phyloP scores from a whole-genome alignment of 108 stramenopile genomes.

The Craspedostauros australis region DNA sequence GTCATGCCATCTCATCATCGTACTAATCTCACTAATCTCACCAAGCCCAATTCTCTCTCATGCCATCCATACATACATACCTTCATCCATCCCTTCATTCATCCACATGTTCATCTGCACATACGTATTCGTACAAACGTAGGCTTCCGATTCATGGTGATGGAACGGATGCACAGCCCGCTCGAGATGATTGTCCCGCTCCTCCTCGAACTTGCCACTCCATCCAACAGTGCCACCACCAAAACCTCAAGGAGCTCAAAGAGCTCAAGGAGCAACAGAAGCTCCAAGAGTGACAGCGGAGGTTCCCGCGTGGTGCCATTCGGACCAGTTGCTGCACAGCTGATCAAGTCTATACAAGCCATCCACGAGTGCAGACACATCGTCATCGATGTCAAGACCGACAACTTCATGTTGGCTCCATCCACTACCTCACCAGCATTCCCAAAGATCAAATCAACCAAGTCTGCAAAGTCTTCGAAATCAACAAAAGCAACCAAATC shows the following conservation, averaged over 20 bases:
- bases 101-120: too few relatives aligned
- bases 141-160: slow-evolving; percentile 55
- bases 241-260: not conserved
- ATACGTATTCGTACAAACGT: not conserved
- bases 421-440: too few relatives aligned
- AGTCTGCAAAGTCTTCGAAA: too few relatives aligned
- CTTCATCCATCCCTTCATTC: too few relatives aligned
- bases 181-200: slow-evolving; percentile 34
- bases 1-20: too few relatives aligned
- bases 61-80: too few relatives aligned
- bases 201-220: slow-evolving; percentile 14
- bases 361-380: slow-evolving; percentile 21
- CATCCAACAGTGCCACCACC: slow-evolving; percentile 4
- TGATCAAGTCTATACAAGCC: slow-evolving; percentile 21
- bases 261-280: not conserved
- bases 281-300: not conserved
- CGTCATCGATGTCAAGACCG: slow-evolving; percentile 71
- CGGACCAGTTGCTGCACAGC: slow-evolving; percentile 13
- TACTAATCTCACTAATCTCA: too few relatives aligned
- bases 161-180: slow-evolving; percentile 60
- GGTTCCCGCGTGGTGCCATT: slow-evolving; percentile 5
- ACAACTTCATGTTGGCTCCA: slow-evolving; percentile 71
- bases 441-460: slow-evolving; percentile 11
- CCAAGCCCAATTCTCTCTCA: not conserved
- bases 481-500: too few relatives aligned